These are phyloP conservation scores for Trichoderma sp. DNA, from an alignment of 2,329 filamentous ascomycete species.

Conservation along the genomic window DNA sequence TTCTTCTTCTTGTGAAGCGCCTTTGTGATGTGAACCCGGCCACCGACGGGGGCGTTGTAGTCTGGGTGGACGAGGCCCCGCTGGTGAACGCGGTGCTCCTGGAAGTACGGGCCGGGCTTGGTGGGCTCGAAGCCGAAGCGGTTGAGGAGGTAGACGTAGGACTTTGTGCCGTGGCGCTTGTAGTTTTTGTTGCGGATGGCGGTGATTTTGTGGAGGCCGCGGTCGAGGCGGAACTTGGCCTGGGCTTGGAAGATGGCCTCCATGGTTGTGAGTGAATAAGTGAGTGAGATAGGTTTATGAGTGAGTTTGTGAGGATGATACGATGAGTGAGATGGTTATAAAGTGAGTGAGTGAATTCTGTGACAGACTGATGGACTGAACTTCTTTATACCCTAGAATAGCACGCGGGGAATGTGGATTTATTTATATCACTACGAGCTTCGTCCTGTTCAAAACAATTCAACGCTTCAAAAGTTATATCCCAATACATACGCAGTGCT, in stretches of 20 bases:
- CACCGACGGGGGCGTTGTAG: background rate
- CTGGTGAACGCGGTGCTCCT: background rate
- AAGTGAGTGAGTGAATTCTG: background rate
- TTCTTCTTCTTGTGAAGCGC: background rate
- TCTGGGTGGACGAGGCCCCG: conserved; percentile 1
- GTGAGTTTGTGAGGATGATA: background rate
- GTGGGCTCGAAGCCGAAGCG: conserved; percentile 14
- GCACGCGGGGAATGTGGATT: background rate
- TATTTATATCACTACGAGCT: background rate
- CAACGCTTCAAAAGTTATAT: background rate
- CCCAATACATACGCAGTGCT: background rate
- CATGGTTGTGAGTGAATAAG: background rate
- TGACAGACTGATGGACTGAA: background rate
- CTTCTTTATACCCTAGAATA: background rate
- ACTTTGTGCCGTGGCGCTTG: conserved; percentile 14
- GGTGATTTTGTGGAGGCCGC: conserved; percentile 4
- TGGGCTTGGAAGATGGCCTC: conserved; percentile 9
- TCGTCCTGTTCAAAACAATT: background rate
- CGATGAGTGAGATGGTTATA: background rate
- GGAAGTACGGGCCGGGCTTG: conserved; percentile 12
- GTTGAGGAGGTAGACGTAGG: conserved; percentile 14
- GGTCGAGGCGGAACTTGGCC: conserved; percentile 5
- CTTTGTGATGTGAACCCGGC: background rate
- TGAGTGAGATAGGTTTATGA: background rate
- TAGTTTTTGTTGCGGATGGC: conserved; percentile 14